Base-by-base conservation (phyloP, 805 yeast species). In the Candida mattraensis region DNA sequence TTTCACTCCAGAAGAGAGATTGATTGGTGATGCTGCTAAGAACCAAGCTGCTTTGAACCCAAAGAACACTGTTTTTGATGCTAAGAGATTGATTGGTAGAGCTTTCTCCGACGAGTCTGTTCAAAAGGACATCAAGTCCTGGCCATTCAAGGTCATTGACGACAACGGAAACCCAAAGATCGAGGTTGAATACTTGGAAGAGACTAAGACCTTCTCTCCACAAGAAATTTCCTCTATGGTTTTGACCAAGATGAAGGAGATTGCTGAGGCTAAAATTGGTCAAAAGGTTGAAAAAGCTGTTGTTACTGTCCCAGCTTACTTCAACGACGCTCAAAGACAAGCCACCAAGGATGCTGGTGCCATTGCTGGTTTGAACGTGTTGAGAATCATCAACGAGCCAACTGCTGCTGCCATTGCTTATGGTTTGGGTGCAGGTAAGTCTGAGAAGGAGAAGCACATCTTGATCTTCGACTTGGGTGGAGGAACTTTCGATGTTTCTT, bases 31-130 rank as follows among this genome's bases (percentile, higher is more conserved):
- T 66, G 91, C 96, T 51, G 97, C 96, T 50, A 88, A 88, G 82
- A 88, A 89, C 70, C 97, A 88, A 72, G 96, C 96, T 47, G 89
- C 96, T 39, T 79, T 88, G 64, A 88, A 88, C 74, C 96, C 95
- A 47, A 63, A 71, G 39, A 89, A 89, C 78, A 89, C 96, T 47
- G 87, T 89, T 41, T 85, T 84, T 58, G 93, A 85, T 61, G 87
- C 87, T 47, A 88, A 88, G 79, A 85, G 97, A 73, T 75, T 88
- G 59, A 89, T 88, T 60, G 97, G 97, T 65, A 82, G 95, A 64
- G 88, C 80, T 61, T 79, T 74, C 51, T 81, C 83, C 49, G 85
- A 84, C 67, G 91, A 95, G 45, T 77, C 79, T 56, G 83, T 87
- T 46, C 78, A 80, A 66, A 94, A 85, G 53, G 83, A 83, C 61